A percentile compares a stretch with the other conserved stretches of the same genome.
These are phyloP conservation scores for Quercus phellos DNA, from an alignment of 331 rosid species.

Conservation along the genomic window DNA sequence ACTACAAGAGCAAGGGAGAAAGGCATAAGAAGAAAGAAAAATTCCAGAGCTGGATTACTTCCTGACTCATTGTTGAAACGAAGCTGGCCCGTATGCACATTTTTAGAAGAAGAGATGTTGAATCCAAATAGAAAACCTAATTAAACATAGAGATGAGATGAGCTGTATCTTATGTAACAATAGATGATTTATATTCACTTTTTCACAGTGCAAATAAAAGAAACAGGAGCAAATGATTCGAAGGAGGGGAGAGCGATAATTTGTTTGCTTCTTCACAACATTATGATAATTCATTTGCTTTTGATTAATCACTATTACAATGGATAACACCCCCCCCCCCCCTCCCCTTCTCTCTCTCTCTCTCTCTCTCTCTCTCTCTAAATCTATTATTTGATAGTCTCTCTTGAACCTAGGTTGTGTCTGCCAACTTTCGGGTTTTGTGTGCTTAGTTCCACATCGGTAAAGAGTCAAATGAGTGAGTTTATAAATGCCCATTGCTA, in stretches of 20 bases:
- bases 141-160: conserved; percentile 12
- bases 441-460: no score
- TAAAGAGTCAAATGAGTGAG: no score
- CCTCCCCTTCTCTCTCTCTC: no score
- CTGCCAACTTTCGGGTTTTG: no score
- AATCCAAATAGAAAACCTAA: conserved; percentile 10
- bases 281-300: neutral
- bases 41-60: conserved; percentile 13
- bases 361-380: no score
- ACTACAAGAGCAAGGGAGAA: neutral
- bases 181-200: conserved; percentile 11
- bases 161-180: conserved; percentile 6
- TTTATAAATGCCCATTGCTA: no score
- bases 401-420: no score
- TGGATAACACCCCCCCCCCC: neutral
- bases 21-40: neutral
- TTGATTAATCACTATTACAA: neutral
- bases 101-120: conserved; percentile 1
- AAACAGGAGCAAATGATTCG: conserved; percentile 6
- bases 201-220: neutral
- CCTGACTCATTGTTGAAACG: conserved; percentile 6
- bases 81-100: neutral
- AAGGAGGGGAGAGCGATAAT: neutral
- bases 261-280: neutral
- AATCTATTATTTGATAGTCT: neutral